Evolutionary conservation across 2,329 filamentous ascomycete genomes (phyloP).

Genomic region (Cladophialophora exuberans): DNA sequence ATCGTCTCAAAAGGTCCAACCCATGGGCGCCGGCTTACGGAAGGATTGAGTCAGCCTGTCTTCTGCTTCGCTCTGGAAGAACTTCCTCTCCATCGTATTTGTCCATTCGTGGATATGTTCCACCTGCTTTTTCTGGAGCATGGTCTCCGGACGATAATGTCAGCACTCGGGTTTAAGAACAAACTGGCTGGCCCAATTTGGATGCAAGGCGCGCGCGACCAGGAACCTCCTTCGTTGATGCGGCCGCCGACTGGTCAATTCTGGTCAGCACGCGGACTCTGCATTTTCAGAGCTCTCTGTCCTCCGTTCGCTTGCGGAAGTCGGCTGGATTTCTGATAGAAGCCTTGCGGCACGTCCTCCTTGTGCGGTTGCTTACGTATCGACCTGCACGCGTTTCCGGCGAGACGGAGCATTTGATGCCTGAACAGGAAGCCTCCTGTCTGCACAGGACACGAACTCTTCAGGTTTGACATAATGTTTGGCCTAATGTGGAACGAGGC

Average conservation of each 20-base stretch:
- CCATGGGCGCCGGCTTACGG: conserved; percentile 12
- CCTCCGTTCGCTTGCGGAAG: conserved; percentile 5
- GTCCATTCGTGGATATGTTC: conserved; percentile 1
- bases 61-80: background rate
- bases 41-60: conserved; percentile 18
- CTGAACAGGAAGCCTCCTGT: background rate
- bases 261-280: conserved; percentile 1
- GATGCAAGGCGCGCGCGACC: conserved; percentile 8
- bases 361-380: conserved; percentile 5
- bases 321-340: background rate
- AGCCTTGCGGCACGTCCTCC: background rate
- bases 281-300: background rate
- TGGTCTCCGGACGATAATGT: background rate
- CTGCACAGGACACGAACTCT: background rate
- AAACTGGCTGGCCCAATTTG: background rate
- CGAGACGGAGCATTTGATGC: conserved; percentile 4
- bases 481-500: no score
- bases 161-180: conserved; percentile 1
- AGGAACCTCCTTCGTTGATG: conserved; percentile 4
- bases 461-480: background rate
- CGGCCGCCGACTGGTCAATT: conserved; percentile 9
- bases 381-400: background rate
- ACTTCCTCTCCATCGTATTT: background rate
- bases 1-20: background rate
- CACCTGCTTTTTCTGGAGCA: conserved; percentile 3